Conservation (phyloP, 768 basidiomycete species). For the Russula foetens region DNA sequence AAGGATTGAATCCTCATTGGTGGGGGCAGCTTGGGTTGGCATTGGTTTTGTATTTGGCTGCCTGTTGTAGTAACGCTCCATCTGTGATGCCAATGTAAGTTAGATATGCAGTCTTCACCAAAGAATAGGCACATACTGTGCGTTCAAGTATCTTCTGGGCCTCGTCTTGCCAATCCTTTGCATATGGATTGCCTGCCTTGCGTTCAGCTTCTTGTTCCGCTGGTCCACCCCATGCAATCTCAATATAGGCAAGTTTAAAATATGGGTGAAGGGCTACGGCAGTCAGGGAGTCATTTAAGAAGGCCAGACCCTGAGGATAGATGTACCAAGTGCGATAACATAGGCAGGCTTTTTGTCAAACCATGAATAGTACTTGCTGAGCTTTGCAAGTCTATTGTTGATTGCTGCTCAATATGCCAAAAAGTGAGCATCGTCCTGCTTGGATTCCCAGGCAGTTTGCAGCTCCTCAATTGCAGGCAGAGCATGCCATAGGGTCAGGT, state of each 20-base stretch:
- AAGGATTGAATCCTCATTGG: neutral
- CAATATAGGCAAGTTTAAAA: too few species aligned
- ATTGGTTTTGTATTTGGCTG: neutral
- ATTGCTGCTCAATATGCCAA: constrained; percentile 20
- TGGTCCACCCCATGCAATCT: too few species aligned
- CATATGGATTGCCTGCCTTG: neutral
- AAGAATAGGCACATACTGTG: neutral
- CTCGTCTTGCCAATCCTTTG: constrained; percentile 1
- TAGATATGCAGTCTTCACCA: neutral
- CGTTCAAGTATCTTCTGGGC: constrained; percentile 12
- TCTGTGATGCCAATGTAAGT: neutral
- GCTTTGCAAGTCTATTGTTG: constrained; percentile 16
- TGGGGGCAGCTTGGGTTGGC: neutral
- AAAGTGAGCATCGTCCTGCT: constrained; percentile 11
- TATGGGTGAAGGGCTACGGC: neutral
- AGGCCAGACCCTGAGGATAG: too few species aligned
- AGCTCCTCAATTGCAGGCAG: constrained; percentile 27
- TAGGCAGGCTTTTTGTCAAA: constrained; percentile 17
- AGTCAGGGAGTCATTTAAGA: neutral
- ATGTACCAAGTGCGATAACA: constrained; percentile 24
- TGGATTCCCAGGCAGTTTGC: constrained; percentile 24
- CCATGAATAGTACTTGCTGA: constrained; percentile 22
- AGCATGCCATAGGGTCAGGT: constrained; percentile 23
- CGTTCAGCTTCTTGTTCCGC: too few species aligned
- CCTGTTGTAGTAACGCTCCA: neutral